Conservation (phyloP, 805 yeast species). For the Vanderwaltozyma polyspora region DNA sequence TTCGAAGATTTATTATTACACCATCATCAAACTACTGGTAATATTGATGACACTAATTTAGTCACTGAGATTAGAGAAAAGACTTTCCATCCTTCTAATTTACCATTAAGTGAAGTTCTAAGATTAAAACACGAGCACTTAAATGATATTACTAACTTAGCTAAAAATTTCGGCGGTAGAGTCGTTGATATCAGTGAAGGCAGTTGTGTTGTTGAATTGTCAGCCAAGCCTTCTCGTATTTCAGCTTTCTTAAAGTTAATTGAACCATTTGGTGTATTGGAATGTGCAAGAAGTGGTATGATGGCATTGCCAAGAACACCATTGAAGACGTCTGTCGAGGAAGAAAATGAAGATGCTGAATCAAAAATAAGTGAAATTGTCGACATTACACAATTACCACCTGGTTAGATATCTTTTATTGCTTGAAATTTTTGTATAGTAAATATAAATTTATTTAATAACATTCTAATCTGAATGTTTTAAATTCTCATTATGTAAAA, state of each 20-base stretch:
- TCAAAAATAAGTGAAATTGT: conserved; percentile 48
- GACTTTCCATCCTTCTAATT: conserved; percentile 76
- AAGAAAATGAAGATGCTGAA: conserved; percentile 43
- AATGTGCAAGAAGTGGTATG: conserved; percentile 96
- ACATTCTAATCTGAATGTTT: neutral
- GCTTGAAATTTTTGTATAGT: neutral
- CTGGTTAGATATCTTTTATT: conserved; percentile 47
- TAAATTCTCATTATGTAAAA: neutral
- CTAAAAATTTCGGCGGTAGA: conserved; percentile 84
- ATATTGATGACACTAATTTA: conserved; percentile 23
- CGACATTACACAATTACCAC: conserved; percentile 85
- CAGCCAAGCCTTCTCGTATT: conserved; percentile 87
- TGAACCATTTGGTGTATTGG: conserved; percentile 93
- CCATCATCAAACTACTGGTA: conserved; percentile 34
- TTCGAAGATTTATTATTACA: conserved; percentile 88
- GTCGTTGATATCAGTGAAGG: conserved; percentile 86
- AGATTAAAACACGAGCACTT: conserved; percentile 89
- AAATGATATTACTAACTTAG: conserved; percentile 68
- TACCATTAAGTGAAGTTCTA: conserved; percentile 82
- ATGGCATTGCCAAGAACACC: conserved; percentile 98
- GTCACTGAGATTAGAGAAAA: conserved; percentile 25
- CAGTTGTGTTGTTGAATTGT: conserved; percentile 85
- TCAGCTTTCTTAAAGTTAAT: conserved; percentile 76
- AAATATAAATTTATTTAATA: too few species aligned
- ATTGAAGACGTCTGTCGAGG: conserved; percentile 42